Percentiles rank a stretch among this genome's conserved stretches.
Evolutionary conservation across 345 rosid species (phyloP).

Genomic region (Syzygium oleosum): DNA sequence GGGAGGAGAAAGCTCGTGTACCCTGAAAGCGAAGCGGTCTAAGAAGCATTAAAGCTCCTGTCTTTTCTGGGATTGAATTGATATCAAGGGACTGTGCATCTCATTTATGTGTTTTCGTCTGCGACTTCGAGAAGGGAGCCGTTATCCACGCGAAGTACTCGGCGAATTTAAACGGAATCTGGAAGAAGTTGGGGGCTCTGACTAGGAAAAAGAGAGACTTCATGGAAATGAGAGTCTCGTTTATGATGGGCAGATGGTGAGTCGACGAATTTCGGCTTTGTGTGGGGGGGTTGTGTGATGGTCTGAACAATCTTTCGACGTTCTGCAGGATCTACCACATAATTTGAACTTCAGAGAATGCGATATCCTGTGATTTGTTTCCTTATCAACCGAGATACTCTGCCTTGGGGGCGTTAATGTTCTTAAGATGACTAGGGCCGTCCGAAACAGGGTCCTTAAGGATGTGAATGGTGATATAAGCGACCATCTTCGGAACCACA

Average conservation of each 20-base stretch:
- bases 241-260: neutral
- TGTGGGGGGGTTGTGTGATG: neutral
- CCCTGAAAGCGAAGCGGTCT: neutral
- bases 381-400: constrained; percentile 12
- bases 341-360: constrained; percentile 19
- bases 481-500: constrained; percentile 93
- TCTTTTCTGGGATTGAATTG: neutral
- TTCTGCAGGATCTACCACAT: neutral
- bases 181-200: neutral
- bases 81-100: neutral
- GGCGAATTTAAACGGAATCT: neutral
- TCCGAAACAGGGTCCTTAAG: constrained; percentile 65
- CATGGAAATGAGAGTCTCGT: neutral
- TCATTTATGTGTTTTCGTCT: neutral
- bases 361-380: constrained; percentile 26
- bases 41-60: neutral
- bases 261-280: neutral
- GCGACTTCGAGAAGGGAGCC: neutral
- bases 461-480: constrained; percentile 83
- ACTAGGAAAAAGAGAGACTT: neutral
- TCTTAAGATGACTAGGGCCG: constrained; percentile 75
- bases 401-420: constrained; percentile 10
- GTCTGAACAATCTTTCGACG: neutral
- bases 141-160: neutral
- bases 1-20: neutral